Percentiles rank a stretch among this genome's conserved stretches.
Evolutionary conservation across 257 asterid genomes (phyloP).

Genomic region (Cinchona pubescens): DNA sequence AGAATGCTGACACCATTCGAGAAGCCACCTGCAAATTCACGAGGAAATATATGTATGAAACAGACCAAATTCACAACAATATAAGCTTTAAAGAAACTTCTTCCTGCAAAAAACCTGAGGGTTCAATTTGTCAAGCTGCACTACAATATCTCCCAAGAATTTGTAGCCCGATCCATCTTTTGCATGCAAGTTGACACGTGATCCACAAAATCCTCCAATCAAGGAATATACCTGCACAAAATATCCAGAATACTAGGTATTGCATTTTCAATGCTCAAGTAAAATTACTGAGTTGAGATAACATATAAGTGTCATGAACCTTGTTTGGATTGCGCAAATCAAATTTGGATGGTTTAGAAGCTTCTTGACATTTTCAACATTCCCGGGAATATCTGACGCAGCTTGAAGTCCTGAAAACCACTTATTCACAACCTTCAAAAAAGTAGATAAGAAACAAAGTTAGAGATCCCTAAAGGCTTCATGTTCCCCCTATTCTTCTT

Average conservation of each 20-base stretch:
- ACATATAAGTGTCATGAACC: slow-evolving; percentile 32
- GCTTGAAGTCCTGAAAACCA: slow-evolving; percentile 87
- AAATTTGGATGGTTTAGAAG: slow-evolving; percentile 66
- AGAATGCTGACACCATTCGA: slow-evolving; percentile 83
- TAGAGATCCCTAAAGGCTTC: neutral
- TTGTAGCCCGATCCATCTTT: slow-evolving; percentile 79
- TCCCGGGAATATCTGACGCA: slow-evolving; percentile 61
- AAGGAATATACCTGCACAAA: slow-evolving; percentile 59
- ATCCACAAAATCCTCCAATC: slow-evolving; percentile 74
- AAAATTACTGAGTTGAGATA: neutral
- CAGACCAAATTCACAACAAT: neutral
- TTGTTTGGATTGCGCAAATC: slow-evolving; percentile 82
- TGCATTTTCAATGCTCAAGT: too few relatives aligned
- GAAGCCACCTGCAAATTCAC: slow-evolving; percentile 67
- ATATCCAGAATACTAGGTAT: neutral
- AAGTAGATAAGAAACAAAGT: neutral
- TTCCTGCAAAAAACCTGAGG: slow-evolving; percentile 53
- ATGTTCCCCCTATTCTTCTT: neutral
- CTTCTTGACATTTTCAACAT: slow-evolving; percentile 68
- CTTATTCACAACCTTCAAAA: slow-evolving; percentile 59
- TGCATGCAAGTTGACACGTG: slow-evolving; percentile 66
- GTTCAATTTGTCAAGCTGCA: slow-evolving; percentile 77
- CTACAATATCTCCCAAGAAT: slow-evolving; percentile 67
- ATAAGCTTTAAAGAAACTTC: neutral
- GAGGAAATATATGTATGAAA: neutral